A percentile compares a stretch with the other conserved stretches of the same genome.
Evolutionary conservation across 23 red algal species (phyloP).

Genomic region (Pyropia haitanensis): DNA sequence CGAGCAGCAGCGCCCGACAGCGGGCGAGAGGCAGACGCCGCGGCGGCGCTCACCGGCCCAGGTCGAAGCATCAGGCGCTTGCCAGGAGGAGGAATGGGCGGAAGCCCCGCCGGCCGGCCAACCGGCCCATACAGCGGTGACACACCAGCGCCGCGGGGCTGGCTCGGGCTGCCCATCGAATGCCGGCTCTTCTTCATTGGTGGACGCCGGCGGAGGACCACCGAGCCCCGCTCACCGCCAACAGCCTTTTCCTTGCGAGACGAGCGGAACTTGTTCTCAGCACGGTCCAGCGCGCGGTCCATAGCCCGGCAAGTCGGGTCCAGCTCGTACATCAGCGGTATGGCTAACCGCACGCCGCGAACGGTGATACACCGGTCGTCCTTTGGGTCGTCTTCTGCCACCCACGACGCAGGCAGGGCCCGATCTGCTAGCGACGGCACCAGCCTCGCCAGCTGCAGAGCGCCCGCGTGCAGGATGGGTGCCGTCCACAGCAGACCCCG

Average conservation of each 20-base stretch:
- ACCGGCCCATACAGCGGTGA: not conserved
- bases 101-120: no score
- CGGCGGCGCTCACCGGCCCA: conserved; percentile 10
- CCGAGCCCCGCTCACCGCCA: conserved; percentile 70
- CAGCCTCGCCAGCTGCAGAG: conserved; percentile 32
- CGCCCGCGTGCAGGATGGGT: conserved; percentile 48
- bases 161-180: not conserved
- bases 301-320: conserved; percentile 35
- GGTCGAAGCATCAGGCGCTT: no score
- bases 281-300: conserved; percentile 53
- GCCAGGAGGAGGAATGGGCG: no score
- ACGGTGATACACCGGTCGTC: conserved; percentile 26
- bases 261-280: conserved; percentile 52
- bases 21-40: not conserved
- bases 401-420: conserved; percentile 28
- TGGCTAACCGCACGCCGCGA: conserved; percentile 35
- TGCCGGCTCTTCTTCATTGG: conserved; percentile 35
- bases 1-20: no score
- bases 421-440: conserved; percentile 24
- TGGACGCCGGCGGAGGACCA: conserved; percentile 5
- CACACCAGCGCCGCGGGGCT: conserved; percentile 22
- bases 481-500: conserved; percentile 6
- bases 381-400: conserved; percentile 50
- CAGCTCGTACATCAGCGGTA: conserved; percentile 52
- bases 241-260: conserved; percentile 58